Conservation (phyloP, 352 stramenopile species). For the Bremia lactucae region DNA sequence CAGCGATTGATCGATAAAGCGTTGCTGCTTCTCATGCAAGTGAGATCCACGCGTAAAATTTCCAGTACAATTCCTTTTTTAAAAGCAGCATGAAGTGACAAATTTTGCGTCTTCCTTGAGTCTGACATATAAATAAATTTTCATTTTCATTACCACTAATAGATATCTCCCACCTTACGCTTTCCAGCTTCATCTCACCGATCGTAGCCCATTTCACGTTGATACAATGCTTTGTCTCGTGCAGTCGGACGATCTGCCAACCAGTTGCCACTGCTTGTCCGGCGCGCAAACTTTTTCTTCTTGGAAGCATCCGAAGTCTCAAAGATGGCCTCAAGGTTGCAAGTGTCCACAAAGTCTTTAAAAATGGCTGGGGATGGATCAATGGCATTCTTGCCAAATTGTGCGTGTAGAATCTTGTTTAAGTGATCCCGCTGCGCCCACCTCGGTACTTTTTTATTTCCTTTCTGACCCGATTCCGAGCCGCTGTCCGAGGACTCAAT, state of each 20-base stretch:
- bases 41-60: conserved; percentile 2
- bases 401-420: conserved; percentile 46
- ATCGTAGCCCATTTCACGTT: conserved; percentile 73
- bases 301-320: conserved; percentile 57
- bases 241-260: conserved; percentile 66
- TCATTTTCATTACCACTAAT: conserved; percentile 10
- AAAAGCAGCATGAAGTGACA: conserved; percentile 15
- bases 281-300: conserved; percentile 66
- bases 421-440: conserved; percentile 74
- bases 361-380: conserved; percentile 78
- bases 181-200: conserved; percentile 16
- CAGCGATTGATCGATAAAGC: conserved; percentile 5
- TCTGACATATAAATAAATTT: conserved; percentile 38
- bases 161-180: conserved; percentile 11
- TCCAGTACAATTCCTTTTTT: conserved; percentile 2
- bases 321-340: conserved; percentile 79
- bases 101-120: conserved; percentile 14
- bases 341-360: conserved; percentile 74
- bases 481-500: conserved; percentile 41
- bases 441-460: conserved; percentile 67
- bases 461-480: conserved; percentile 36
- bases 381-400: conserved; percentile 64
- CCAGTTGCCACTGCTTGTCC: conserved; percentile 83
- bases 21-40: not conserved
- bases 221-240: conserved; percentile 70